Base-by-base conservation (phyloP, 2,329 filamentous ascomycete genomes). In the Colletotrichum scovillei region DNA sequence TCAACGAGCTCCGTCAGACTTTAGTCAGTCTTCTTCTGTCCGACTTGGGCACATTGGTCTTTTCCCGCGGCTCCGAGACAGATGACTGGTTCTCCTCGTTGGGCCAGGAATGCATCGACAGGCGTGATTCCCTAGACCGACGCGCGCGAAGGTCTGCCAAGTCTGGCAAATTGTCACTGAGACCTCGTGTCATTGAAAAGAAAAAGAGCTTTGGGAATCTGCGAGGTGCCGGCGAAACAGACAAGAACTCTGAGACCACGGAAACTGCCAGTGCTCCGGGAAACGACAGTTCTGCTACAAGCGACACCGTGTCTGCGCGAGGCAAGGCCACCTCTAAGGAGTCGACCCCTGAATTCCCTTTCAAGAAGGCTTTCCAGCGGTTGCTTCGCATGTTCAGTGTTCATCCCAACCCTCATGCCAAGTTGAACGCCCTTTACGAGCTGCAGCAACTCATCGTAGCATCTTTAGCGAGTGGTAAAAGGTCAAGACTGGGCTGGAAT, bases 21-120 rank as follows among this genome's bases (percentile, higher is more conserved):
- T 84, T 98, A 52, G 96, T 93, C 1, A 95, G 95, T 75, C 86
- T 99, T 22, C 84, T 98, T 2, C 85, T 98, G 30, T 98, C 96
- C 63, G 97, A 99, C 80, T 87, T 98, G 4, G 95, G 95, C 6
- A 95, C 92, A 53, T 90, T 94, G 35, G 92, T 98, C 1, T 97
- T 97, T 81, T 91, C 92, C n/a, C 90, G 90, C 63, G 97, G 97
- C 3, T 97, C 95, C 55, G 97, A 99, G 84, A 98, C 96, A 0
- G 97, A 98, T 81, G 88, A 88, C 3, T 98, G 96, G 93, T 97
- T 98, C 76, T 87, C 90, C 65, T 89, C 90, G 16, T 81, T 95
- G 7, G 90, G 91, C 3, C 89, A 92, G 76, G 86, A 92, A 75
- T 92, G 90, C 78, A 90, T 92, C 65, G 89, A 92, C 52, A 86